These are phyloP conservation scores for Parietaria judaica DNA, from an alignment of 306 rosid species.

Conservation along the genomic window DNA sequence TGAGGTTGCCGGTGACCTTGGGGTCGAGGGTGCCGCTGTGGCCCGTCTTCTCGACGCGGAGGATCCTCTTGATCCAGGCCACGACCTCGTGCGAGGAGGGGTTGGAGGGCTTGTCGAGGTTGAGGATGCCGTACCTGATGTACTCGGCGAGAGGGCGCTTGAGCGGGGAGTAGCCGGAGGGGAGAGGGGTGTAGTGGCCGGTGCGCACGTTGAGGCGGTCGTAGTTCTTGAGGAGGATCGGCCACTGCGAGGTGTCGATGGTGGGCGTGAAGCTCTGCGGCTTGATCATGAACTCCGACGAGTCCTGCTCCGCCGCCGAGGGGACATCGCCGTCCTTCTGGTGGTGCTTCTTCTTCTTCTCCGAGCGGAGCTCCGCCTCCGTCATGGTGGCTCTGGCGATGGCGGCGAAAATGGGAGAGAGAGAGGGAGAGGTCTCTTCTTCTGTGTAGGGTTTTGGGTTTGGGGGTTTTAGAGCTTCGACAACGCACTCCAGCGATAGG, in stretches of 20 bases:
- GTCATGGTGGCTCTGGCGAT: conserved; percentile 16
- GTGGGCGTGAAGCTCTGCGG: conserved; percentile 62
- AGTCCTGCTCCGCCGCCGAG: conserved; percentile 10
- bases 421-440: no score
- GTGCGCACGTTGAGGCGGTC: conserved; percentile 82
- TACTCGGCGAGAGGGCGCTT: conserved; percentile 68
- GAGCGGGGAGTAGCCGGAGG: conserved; percentile 63
- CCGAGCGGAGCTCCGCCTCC: conserved; percentile 30
- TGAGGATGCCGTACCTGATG: conserved; percentile 59
- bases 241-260: conserved; percentile 73
- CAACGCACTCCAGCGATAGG: no score
- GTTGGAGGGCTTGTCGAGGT: conserved; percentile 79
- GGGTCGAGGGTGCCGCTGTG: conserved; percentile 85
- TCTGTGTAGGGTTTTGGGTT: no score
- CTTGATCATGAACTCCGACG: conserved; percentile 48
- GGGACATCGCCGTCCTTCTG: conserved; percentile 13
- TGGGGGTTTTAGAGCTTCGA: no score
- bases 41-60: conserved; percentile 72
- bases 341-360: conserved; percentile 46
- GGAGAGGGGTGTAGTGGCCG: conserved; percentile 82
- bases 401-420: no score
- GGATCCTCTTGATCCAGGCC: conserved; percentile 75
- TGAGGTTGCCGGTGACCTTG: conserved; percentile 75
- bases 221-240: conserved; percentile 72
- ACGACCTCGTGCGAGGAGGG: conserved; percentile 92